phyloP scores from a whole-genome alignment of 2,329 filamentous ascomycete species.

The Eurotiales sp. region DNA sequence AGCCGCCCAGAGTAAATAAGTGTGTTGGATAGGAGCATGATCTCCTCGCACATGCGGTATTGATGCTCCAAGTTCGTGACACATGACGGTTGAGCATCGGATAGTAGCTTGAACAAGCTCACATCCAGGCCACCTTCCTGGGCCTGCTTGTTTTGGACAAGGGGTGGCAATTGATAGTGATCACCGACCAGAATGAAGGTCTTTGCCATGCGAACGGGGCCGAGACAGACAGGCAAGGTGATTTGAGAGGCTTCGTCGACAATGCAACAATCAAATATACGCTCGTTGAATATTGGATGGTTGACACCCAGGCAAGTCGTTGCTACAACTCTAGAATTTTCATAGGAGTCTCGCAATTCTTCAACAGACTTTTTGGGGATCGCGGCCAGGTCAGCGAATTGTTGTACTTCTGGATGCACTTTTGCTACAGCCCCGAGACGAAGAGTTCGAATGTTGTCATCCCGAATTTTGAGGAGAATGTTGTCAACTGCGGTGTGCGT shows the following conservation, averaged over 20 bases:
- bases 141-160: slow-evolving; percentile 89
- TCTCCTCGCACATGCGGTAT: slow-evolving; percentile 96
- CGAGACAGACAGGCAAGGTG: slow-evolving; percentile 88
- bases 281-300: slow-evolving; percentile 81
- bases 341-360: slow-evolving; percentile 78
- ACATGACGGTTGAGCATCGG: slow-evolving; percentile 78
- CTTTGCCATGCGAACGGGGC: slow-evolving; percentile 85
- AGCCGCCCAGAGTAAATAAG: slow-evolving; percentile 89
- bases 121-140: slow-evolving; percentile 82
- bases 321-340: slow-evolving; percentile 82
- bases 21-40: slow-evolving; percentile 89
- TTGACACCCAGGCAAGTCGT: slow-evolving; percentile 92
- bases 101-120: slow-evolving; percentile 89
- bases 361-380: slow-evolving; percentile 73
- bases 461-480: slow-evolving; percentile 84
- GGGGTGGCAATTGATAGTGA: slow-evolving; percentile 89
- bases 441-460: slow-evolving; percentile 72
- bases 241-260: slow-evolving; percentile 98
- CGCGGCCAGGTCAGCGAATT: slow-evolving; percentile 76
- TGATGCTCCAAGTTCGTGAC: slow-evolving; percentile 93
- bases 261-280: slow-evolving; percentile 95
- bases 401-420: slow-evolving; percentile 79
- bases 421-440: slow-evolving; percentile 83
- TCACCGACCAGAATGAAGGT: slow-evolving; percentile 96
- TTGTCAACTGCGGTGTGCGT: slow-evolving; percentile 98